These are phyloP conservation scores for Dactylellina leptospora DNA, from an alignment of 2,329 filamentous ascomycete genomes.

Conservation along the genomic window DNA sequence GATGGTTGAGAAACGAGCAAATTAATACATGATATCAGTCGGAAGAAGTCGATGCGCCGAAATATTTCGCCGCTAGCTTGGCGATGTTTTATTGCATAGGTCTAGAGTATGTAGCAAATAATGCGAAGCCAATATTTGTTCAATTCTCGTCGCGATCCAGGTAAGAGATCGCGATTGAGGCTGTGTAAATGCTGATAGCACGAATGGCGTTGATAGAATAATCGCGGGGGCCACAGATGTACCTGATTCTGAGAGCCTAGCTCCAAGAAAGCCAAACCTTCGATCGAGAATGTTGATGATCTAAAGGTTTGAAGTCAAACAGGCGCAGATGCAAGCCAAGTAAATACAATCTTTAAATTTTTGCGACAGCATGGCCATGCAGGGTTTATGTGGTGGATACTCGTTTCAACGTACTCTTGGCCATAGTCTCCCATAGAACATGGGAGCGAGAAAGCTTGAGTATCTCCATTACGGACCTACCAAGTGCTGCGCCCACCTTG, in stretches of 20 bases:
- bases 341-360: not conserved
- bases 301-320: slow-evolving; percentile 1
- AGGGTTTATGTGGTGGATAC: not conserved
- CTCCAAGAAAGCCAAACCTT: not conserved
- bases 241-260: not conserved
- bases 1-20: not conserved
- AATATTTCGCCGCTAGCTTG: too few relatives aligned
- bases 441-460: not conserved
- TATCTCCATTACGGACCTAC: not conserved
- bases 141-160: too few relatives aligned
- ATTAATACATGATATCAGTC: too few relatives aligned
- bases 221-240: not conserved
- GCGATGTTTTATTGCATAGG: too few relatives aligned
- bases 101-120: too few relatives aligned
- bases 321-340: not conserved
- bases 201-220: not conserved
- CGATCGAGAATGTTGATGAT: not conserved
- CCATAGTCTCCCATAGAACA: not conserved
- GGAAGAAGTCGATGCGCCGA: too few relatives aligned
- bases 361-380: not conserved
- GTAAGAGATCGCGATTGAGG: not conserved
- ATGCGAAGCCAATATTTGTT: too few relatives aligned
- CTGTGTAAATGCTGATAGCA: not conserved
- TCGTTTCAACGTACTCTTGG: not conserved
- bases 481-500: slow-evolving; percentile 5